Evolutionary conservation across 371 early-diverging fungal species (phyloP).

Genomic region (Mortierella sp.): DNA sequence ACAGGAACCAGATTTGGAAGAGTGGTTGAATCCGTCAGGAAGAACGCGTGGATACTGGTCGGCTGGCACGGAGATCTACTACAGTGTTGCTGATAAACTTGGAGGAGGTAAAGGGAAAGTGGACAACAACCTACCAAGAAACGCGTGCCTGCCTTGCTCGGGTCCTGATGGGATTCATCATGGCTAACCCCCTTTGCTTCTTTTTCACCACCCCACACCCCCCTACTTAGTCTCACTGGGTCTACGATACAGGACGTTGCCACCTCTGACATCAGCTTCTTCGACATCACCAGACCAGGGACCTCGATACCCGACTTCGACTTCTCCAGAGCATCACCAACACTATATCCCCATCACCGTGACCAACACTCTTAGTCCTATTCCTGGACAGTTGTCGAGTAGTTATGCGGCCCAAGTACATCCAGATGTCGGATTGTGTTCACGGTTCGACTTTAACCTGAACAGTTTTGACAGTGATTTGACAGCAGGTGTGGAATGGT

Average conservation of each 20-base stretch:
- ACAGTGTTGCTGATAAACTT: slow-evolving; percentile 83
- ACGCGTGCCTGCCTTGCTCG: too few species aligned
- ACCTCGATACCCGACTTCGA: slow-evolving; percentile 46
- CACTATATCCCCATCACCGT: slow-evolving; percentile 65
- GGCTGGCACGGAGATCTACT: slow-evolving; percentile 84
- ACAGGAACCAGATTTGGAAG: slow-evolving; percentile 20
- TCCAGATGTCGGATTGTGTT: slow-evolving; percentile 75
- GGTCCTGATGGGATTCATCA: too few species aligned
- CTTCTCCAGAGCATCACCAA: slow-evolving; percentile 49
- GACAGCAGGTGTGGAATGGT: slow-evolving; percentile 85
- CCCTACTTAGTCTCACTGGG: slow-evolving; percentile 73
- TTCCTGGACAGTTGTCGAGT: slow-evolving; percentile 87
- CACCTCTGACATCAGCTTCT: slow-evolving; percentile 56
- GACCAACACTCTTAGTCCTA: slow-evolving; percentile 85
- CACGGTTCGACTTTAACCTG: slow-evolving; percentile 88
- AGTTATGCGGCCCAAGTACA: slow-evolving; percentile 85
- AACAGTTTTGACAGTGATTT: slow-evolving; percentile 91
- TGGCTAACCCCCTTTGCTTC: background rate
- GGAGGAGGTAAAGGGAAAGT: slow-evolving; percentile 93
- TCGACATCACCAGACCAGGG: slow-evolving; percentile 5
- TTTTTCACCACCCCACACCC: background rate
- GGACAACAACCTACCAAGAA: too few species aligned
- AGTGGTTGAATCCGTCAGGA: slow-evolving; percentile 21
- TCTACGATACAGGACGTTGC: slow-evolving; percentile 73
- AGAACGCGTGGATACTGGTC: slow-evolving; percentile 72